Evolutionary conservation across 2,329 filamentous ascomycete species (phyloP), one percentile per base, ranked within the genome.

Genomic region (Botrytis byssoidea): DNA sequence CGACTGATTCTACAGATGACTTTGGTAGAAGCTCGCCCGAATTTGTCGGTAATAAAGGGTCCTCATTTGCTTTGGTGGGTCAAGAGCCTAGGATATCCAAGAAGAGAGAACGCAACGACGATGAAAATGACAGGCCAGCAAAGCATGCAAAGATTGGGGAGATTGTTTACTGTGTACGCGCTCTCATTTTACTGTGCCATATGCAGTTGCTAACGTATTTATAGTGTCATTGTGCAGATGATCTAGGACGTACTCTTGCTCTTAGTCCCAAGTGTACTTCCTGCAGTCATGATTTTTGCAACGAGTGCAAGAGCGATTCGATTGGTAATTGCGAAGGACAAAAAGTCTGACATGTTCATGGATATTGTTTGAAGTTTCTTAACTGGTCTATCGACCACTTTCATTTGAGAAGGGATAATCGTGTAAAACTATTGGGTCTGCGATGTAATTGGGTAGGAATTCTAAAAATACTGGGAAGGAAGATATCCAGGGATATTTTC

Each of bases 101-200:
- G 40, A 73, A 74, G 73, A 32, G 57, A 59, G 67, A 59, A 73
- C 16, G 70, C 16, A 74, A 71, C 65, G 70, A 72, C 37, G 72
- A 69, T 37, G 65, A 73, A 8, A 61, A 32, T 55, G 57, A 40
- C 55, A 73, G 70, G 60, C 73, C 73, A 8, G 37, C 55, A 6
- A 77, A 78, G n/a, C 57, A 75, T 69, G 14, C 61, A 18, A 74
- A 70, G 42, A 59, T 37, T 42, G 75, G 7, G 25, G 76, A 77
- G 51, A 66, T 71, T 25, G 64, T 78, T n/a, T 76, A 74, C 48
- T 79, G 77, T 74, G 75, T 78, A 77, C 77, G 77, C 42, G 59
- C 12, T 35, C 60, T 32, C 3, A 42, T 35, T 44, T 29, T 18
- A 57, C 44, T 60, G 42, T 71, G n/a, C 20, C 59, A 65, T 57